Conservation (phyloP, 805 yeast species). For the Grigorovia yakushimaensis region DNA sequence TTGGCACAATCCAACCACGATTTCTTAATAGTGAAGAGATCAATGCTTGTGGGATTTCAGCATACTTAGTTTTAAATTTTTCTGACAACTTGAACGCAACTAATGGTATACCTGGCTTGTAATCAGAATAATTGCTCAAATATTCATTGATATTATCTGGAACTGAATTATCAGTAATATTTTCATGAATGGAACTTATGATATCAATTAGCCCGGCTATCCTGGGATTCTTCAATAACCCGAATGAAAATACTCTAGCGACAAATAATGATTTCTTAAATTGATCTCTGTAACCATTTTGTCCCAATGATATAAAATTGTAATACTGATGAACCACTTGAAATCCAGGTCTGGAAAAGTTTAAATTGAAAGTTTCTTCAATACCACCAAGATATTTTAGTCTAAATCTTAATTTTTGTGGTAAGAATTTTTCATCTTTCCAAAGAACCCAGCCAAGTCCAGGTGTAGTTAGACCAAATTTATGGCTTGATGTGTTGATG, state of each 20-base stretch:
- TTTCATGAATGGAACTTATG: conserved; percentile 69
- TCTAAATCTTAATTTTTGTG: conserved; percentile 64
- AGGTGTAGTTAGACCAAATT: conserved; percentile 82
- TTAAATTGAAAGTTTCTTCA: conserved; percentile 78
- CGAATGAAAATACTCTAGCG: conserved; percentile 48
- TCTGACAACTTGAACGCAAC: conserved; percentile 73
- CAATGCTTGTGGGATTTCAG: conserved; percentile 74
- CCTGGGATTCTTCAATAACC: conserved; percentile 48
- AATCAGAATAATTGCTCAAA: conserved; percentile 35
- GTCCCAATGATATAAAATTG: conserved; percentile 64
- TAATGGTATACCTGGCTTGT: conserved; percentile 75
- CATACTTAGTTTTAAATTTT: conserved; percentile 47
- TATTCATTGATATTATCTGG: conserved; percentile 20
- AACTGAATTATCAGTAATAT: conserved; percentile 27
- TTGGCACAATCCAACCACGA: conserved; percentile 82
- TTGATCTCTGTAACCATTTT: conserved; percentile 54
- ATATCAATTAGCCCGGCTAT: conserved; percentile 58
- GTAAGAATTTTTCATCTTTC: conserved; percentile 55
- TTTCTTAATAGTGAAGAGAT: conserved; percentile 63
- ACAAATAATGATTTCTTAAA: conserved; percentile 58
- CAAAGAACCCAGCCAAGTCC: conserved; percentile 92
- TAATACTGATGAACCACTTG: conserved; percentile 84
- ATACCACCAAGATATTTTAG: conserved; percentile 79
- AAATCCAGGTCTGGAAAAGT: conserved; percentile 88
- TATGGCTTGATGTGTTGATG: conserved; percentile 87